Base-by-base conservation (phyloP, 108 stramenopile species). In the Pinguiococcus pyrenoidosus region DNA sequence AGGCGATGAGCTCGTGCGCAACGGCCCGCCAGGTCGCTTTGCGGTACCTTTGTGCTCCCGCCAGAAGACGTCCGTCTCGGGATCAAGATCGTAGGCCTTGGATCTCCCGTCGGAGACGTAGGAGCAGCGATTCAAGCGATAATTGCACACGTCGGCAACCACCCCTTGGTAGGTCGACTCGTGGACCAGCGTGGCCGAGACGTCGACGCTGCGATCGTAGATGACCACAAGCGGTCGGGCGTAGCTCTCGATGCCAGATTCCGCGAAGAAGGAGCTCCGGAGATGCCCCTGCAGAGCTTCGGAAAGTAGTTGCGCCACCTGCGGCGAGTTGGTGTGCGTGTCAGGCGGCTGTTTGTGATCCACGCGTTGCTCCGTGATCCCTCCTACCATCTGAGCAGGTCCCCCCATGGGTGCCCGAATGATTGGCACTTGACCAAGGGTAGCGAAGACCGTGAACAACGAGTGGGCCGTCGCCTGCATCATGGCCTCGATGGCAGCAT, bases 81-180 rank as follows among this genome's bases (percentile, higher is more conserved):
- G 62, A 1, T 24, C 29, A 10, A 41, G 58, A 18, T 41, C 46
- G 4, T 56, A 36, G 29, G 80, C 80, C 27, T 67, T 68, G 51
- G 85, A 81, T 62, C 82, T 81, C 23, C 56, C 48, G 5, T 67
- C 52, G 6, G 59, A 67, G 0, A 93, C 95, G n/a, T n/a, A n/a
- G n/a, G n/a, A n/a, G n/a, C n/a, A n/a, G 6, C 88, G 82, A 49
- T 92, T 93, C 37, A 83, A 74, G 29, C 65, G 68, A 66, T 87
- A 85, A 20, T 68, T 71, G 44, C 93, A 55, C 38, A 96, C 71
- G 65, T 97, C 95, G 57, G 89, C 87, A 35, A 97, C 81, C 33
- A 97, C 69, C 8, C 90, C 87, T 68, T 94, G 90, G 64, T 94
- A 97, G 2, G 90, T 85, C 26, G 84, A 84, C 4, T 74, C 81